Base-by-base conservation (phyloP, 495 filamentous ascomycete species). In the Echria macrotheca region DNA sequence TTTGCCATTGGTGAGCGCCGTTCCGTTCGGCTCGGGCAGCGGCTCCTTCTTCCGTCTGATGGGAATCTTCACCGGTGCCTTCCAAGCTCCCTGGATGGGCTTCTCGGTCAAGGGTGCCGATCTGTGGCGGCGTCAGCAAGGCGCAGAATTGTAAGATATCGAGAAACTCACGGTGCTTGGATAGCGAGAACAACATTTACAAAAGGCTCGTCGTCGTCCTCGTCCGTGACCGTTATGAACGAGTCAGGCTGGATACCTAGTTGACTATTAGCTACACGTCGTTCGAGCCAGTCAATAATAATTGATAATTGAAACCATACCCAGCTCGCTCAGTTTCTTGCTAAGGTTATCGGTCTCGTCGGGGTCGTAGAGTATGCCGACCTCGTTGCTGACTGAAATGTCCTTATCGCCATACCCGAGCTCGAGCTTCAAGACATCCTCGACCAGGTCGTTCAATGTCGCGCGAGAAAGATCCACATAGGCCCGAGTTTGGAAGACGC, bases 281-380 rank as follows among this genome's bases (percentile, higher is more conserved):
- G n/a, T n/a, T n/a, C n/a, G n/a, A n/a, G n/a, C n/a, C n/a, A n/a
- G n/a, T n/a, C n/a, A n/a, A n/a, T n/a, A n/a, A n/a, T n/a, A n/a
- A n/a, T n/a, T n/a, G n/a, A n/a, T n/a, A n/a, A n/a, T n/a, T n/a
- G n/a, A n/a, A n/a, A n/a, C 56, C 63, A 82, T 71, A 59, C 87
- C 89, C 1, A 95, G 72, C n/a, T 95, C 86, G 15, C 65, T 73
- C 22, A 98, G 76, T 36, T 82, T 86, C 70, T 89, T 93, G 1
- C 67, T 60, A 1, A 97, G 69, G 53, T 96, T 93, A 51, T 95
- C 90, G 5, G 89, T 87, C 52, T 91, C 74, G 47, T 97, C 93
- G 0, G 81, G 80, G 58, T 96, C 93, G 59, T 94, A 99, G 4
- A 97, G 73, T 6, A 85, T 69, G 38, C 81, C 83, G n/a, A 73